A percentile compares a stretch with the other conserved stretches of the same genome.
Evolutionary conservation across 2,329 filamentous ascomycete genomes (phyloP).

Genomic region (Ploettnerulaceae sp.): DNA sequence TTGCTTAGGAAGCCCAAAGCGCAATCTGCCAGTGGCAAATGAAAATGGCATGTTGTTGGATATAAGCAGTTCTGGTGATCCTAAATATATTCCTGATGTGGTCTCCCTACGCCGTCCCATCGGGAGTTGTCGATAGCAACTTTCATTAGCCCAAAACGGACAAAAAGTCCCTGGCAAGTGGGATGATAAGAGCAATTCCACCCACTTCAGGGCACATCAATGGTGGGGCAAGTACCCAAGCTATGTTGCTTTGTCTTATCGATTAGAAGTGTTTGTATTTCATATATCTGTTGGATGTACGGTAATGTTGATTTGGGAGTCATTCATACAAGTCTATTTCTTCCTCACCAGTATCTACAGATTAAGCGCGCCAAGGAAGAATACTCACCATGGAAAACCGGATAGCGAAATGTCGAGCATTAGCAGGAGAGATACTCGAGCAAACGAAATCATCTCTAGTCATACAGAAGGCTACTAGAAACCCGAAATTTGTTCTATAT

Average conservation of each 20-base stretch:
- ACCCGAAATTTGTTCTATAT: slow-evolving; percentile 24
- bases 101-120: slow-evolving; percentile 15
- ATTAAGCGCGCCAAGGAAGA: neutral
- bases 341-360: neutral
- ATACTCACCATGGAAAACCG: slow-evolving; percentile 17
- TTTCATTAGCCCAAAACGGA: slow-evolving; percentile 25
- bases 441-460: slow-evolving; percentile 10
- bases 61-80: neutral
- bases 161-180: slow-evolving; percentile 24
- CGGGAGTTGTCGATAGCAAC: slow-evolving; percentile 7
- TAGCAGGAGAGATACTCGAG: slow-evolving; percentile 10
- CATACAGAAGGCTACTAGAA: slow-evolving; percentile 11
- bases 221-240: slow-evolving; percentile 18
- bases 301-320: slow-evolving; percentile 5
- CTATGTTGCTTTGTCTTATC: slow-evolving; percentile 15
- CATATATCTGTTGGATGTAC: slow-evolving; percentile 10
- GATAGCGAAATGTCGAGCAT: slow-evolving; percentile 13
- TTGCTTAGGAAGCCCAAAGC: slow-evolving; percentile 2
- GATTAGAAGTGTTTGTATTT: slow-evolving; percentile 3
- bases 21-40: slow-evolving; percentile 8
- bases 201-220: slow-evolving; percentile 11
- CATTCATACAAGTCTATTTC: neutral
- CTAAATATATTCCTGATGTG: slow-evolving; percentile 21
- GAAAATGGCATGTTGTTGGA: slow-evolving; percentile 5
- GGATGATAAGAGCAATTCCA: slow-evolving; percentile 21